phyloP scores from a whole-genome alignment of 257 asterid species.

The Jaltomata sinuosa region DNA sequence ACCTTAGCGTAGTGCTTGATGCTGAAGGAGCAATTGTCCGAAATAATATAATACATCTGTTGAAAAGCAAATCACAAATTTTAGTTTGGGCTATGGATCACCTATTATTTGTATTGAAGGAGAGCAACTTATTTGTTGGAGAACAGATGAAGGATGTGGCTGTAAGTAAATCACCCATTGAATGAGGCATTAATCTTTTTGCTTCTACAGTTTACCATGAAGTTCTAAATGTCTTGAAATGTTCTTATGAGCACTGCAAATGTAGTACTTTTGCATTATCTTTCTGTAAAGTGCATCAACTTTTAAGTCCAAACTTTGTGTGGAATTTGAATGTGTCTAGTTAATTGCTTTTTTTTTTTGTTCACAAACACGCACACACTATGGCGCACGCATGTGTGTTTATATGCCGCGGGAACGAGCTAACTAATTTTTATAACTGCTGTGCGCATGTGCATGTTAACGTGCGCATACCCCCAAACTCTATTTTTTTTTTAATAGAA shows the following conservation, averaged over 20 bases:
- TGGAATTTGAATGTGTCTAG: background rate
- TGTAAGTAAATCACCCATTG: constrained; percentile 9
- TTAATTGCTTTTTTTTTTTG: no score
- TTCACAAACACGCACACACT: no score
- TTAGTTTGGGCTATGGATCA: constrained; percentile 20
- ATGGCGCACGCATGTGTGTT: no score
- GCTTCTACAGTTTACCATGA: background rate
- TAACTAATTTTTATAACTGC: no score
- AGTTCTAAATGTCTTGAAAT: background rate
- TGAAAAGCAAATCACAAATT: constrained; percentile 9
- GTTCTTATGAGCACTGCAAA: background rate
- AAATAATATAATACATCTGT: constrained; percentile 24
- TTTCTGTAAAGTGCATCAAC: background rate
- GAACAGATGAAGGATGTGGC: constrained; percentile 15
- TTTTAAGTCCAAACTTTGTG: background rate
- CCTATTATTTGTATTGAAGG: constrained; percentile 15
- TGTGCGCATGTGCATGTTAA: no score
- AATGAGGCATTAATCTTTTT: background rate
- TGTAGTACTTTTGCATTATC: background rate
- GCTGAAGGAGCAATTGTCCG: constrained; percentile 23
- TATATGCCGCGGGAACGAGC: no score
- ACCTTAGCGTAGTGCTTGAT: constrained; percentile 34
- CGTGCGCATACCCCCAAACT: no score
- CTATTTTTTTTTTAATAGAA: no score
- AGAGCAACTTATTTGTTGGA: constrained; percentile 7